Conservation (phyloP, 176 grass and related monocot species). For the Carex myosuroides region DNA sequence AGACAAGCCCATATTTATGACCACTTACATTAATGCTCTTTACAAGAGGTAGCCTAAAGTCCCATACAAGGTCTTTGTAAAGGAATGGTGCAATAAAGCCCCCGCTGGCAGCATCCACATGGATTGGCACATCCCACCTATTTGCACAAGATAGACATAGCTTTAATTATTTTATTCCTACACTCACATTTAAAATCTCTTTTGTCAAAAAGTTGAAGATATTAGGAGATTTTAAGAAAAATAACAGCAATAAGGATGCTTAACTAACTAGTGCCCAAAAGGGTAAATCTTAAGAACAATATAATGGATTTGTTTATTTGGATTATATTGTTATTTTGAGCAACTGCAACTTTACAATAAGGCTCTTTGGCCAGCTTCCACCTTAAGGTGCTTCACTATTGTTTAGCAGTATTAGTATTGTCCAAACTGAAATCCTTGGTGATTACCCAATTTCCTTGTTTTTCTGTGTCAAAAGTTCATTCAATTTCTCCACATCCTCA, state of each 20-base stretch:
- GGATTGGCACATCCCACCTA: conserved; percentile 72
- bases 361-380: background rate
- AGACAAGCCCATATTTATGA: conserved; percentile 79
- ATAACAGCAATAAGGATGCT: background rate
- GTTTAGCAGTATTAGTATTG: background rate
- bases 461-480: conserved; percentile 50
- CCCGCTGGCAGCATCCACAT: conserved; percentile 74
- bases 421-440: background rate
- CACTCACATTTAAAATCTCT: background rate
- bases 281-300: background rate
- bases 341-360: background rate
- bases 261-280: background rate
- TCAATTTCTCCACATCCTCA: conserved; percentile 53
- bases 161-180: background rate
- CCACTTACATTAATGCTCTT: conserved; percentile 88
- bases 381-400: background rate
- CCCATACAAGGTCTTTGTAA: conserved; percentile 57
- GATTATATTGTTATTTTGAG: background rate
- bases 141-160: background rate
- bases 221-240: background rate
- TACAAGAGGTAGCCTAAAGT: conserved; percentile 67
- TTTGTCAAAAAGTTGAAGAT: background rate
- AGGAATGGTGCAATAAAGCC: conserved; percentile 81
- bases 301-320: background rate
- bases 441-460: conserved; percentile 75